phyloP scores from a whole-genome alignment of 139 green algal species.

The Trebouxia sp. region DNA sequence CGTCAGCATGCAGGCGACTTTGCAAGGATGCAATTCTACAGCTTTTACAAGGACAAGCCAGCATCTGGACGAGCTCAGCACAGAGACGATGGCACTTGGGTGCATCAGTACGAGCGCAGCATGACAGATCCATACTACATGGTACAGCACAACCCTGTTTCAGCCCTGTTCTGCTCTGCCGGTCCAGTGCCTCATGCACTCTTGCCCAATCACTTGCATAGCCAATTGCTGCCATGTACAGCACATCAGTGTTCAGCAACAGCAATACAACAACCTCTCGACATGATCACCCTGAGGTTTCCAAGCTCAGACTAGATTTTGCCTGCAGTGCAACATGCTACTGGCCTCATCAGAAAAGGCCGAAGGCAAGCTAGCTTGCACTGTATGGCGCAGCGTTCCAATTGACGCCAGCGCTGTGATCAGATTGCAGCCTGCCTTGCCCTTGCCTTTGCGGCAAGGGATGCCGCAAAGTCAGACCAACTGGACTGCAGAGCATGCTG shows the following conservation, averaged over 20 bases:
- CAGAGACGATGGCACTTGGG: slow-evolving; percentile 2
- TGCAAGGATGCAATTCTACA: neutral
- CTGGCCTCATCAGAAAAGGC: neutral
- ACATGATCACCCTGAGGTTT: too few species aligned
- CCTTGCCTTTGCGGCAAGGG: neutral
- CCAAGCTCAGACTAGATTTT: too few species aligned
- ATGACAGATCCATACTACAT: slow-evolving; percentile 6
- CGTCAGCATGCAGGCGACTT: slow-evolving; percentile 5
- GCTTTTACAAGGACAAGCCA: neutral
- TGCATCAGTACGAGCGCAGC: neutral
- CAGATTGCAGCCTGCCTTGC: neutral
- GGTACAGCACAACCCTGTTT: neutral
- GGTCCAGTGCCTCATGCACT: too few species aligned
- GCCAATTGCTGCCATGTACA: neutral
- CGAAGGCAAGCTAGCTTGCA: slow-evolving; percentile 16
- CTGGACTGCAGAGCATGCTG: slow-evolving; percentile 12
- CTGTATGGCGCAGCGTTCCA: neutral
- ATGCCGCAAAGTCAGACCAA: neutral
- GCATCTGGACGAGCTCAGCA: slow-evolving; percentile 6
- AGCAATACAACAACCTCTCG: too few species aligned
- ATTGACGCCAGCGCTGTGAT: neutral
- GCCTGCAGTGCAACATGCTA: slow-evolving; percentile 8
- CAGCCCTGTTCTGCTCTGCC: too few species aligned
- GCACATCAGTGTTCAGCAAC: too few species aligned
- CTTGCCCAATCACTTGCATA: too few species aligned